phyloP scores from a whole-genome alignment of 2,329 filamentous ascomycete species.

The Colletotrichum sp. region DNA sequence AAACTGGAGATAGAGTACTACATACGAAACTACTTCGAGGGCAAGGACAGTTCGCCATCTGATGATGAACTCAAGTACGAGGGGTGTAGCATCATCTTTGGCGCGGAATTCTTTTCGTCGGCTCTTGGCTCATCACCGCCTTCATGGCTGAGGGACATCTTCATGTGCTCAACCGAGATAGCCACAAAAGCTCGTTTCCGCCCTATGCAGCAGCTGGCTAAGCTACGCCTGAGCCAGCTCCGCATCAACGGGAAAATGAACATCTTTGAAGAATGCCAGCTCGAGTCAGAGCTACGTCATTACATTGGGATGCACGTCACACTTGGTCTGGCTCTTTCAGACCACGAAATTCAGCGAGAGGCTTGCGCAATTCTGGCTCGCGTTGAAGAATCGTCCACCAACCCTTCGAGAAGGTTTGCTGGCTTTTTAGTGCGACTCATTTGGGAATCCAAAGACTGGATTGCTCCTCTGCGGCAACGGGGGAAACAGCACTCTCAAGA shows the following conservation, averaged over 20 bases:
- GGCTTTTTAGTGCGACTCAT: conserved; percentile 7
- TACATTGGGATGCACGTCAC: not conserved
- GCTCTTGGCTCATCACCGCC: not conserved
- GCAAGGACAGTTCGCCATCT: conserved; percentile 20
- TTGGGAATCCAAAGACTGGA: conserved; percentile 2
- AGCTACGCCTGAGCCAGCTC: conserved; percentile 24
- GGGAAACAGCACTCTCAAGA: not conserved
- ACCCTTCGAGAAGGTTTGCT: conserved; percentile 9
- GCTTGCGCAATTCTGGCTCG: conserved; percentile 18
- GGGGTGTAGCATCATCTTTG: conserved; percentile 32
- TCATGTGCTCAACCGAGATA: conserved; percentile 20
- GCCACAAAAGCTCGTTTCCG: conserved; percentile 25
- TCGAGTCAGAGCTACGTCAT: conserved; percentile 25
- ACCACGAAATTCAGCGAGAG: conserved; percentile 22
- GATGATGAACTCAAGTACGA: conserved; percentile 27
- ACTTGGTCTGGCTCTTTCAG: conserved; percentile 9
- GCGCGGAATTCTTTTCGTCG: conserved; percentile 25
- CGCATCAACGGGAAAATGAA: conserved; percentile 31
- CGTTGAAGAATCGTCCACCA: conserved; percentile 9
- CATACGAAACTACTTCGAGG: conserved; percentile 28
- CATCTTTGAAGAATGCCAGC: conserved; percentile 31
- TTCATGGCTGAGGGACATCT: conserved; percentile 32
- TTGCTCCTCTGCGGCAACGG: not conserved
- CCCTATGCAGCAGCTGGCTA: conserved; percentile 26
- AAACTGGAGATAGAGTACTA: conserved; percentile 38